These are phyloP conservation scores for Coccomyxa sp. DNA, from an alignment of 139 green algal species.

Conservation along the genomic window DNA sequence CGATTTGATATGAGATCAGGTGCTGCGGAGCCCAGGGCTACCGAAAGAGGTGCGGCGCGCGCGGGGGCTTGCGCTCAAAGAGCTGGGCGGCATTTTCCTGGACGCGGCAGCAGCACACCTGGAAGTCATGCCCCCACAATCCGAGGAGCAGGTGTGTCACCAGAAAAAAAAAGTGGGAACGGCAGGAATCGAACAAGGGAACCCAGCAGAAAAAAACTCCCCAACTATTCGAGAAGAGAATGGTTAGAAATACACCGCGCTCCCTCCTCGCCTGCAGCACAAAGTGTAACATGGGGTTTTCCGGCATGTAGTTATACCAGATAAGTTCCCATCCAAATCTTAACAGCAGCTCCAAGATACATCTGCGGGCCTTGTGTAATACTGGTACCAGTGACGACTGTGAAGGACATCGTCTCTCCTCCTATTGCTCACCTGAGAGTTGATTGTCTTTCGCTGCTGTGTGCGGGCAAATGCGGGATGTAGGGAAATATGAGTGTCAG, in stretches of 20 bases:
- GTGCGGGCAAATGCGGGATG: too few relatives aligned
- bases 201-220: not conserved
- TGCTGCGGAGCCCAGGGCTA: constrained; percentile 2
- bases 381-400: not conserved
- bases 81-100: constrained; percentile 57
- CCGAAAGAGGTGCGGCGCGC: constrained; percentile 32
- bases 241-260: not conserved
- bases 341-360: too few relatives aligned
- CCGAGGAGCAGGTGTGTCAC: not conserved
- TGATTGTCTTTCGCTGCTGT: too few relatives aligned
- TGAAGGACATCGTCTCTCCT: too few relatives aligned
- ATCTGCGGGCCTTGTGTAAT: not conserved
- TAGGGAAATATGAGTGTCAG: too few relatives aligned
- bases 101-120: constrained; percentile 13
- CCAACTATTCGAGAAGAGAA: not conserved
- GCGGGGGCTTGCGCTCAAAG: constrained; percentile 38
- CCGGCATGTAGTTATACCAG: not conserved
- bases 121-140: not conserved
- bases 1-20: not conserved
- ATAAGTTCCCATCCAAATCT: too few relatives aligned
- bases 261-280: too few relatives aligned
- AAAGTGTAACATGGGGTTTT: not conserved
- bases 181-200: not conserved
- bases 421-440: too few relatives aligned
- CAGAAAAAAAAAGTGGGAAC: not conserved